These are phyloP conservation scores for Boletus subparvulus DNA, from an alignment of 768 basidiomycete species.

Conservation along the genomic window DNA sequence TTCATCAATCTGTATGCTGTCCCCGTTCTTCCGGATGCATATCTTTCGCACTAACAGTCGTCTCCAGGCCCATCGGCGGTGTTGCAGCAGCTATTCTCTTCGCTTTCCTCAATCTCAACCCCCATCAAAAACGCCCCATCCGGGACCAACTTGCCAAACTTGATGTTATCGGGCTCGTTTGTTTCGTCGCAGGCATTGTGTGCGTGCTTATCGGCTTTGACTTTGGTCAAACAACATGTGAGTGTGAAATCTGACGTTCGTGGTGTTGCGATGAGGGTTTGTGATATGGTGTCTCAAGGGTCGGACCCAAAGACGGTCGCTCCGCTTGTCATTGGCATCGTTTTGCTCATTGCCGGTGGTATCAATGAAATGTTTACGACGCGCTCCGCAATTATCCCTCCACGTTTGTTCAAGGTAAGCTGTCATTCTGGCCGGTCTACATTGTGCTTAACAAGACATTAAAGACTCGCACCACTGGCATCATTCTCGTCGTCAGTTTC, in stretches of 20 bases:
- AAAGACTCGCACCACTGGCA: slow-evolving; percentile 70
- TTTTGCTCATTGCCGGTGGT: slow-evolving; percentile 48
- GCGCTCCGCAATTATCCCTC: too few species aligned
- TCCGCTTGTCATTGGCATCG: slow-evolving; percentile 55
- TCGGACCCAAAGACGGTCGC: slow-evolving; percentile 56
- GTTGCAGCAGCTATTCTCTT: slow-evolving; percentile 61
- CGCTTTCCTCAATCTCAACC: slow-evolving; percentile 76
- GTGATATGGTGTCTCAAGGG: slow-evolving; percentile 41
- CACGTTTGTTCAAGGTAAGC: too few species aligned
- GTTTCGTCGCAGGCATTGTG: slow-evolving; percentile 64
- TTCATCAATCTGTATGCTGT: slow-evolving; percentile 65
- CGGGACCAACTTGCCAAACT: slow-evolving; percentile 61
- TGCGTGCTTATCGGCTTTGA: slow-evolving; percentile 73
- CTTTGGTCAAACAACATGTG: slow-evolving; percentile 65
- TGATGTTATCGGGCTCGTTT: slow-evolving; percentile 65
- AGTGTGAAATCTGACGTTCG: slow-evolving; percentile 22
- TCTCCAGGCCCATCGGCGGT: slow-evolving; percentile 67
- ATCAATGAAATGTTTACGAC: slow-evolving; percentile 29
- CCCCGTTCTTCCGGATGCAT: neutral
- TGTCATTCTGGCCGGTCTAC: too few species aligned
- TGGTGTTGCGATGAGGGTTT: neutral
- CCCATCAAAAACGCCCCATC: slow-evolving; percentile 58
- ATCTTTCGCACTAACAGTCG: neutral
- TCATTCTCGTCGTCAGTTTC: slow-evolving; percentile 57
- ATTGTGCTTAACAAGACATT: neutral